Evolutionary conservation across 163 green algal genomes (phyloP), one percentile per base, ranked within the genome.

Genomic region (Scenedesmus sp.): DNA sequence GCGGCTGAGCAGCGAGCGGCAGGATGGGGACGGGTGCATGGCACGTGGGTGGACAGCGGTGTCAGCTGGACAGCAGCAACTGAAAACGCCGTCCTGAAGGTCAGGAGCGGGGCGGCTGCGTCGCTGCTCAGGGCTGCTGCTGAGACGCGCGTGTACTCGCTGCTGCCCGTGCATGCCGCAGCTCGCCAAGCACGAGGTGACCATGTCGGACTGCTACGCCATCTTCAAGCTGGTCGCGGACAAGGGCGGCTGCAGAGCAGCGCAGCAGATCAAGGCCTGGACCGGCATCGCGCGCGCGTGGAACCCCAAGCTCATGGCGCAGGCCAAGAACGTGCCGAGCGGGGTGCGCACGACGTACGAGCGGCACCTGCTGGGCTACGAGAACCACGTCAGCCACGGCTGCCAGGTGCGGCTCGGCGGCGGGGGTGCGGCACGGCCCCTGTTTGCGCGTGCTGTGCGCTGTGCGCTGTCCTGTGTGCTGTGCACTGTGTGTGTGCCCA

Each of bases 141-240:
- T n/a, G n/a, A n/a, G n/a, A n/a, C n/a, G n/a, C n/a, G n/a, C n/a
- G n/a, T n/a, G n/a, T n/a, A n/a, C n/a, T n/a, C n/a, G n/a, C n/a
- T 72, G 24, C 22, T 72, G 59, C 18, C 72, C 46, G 4, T 84
- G 37, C 35, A 20, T 40, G 78, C 10, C 10, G 33, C 83, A 88
- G 83, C 35, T 88, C 22, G 65, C 37, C 83, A 37, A 49, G n/a
- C 83, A 80, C 59, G 56, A 40, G 24, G 13, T 88, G 56, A 80
- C 53, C 12, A 68, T 40, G 16, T 33, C 43, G 1, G 85, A 90
- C 33, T 43, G 24, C 26, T 49, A 90, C 85, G n/a, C 44, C 30
- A 83, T 90, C 42, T 90, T 90, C 85, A 51, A 51, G 65, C 35
- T 56, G 3, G 85, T 90, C 12, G 85, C 85, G 10, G 70, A 85